Evolutionary conservation across 805 yeast genomes (phyloP), one percentile per base, ranked within the genome.

Genomic region (Komagataella phaffii): DNA sequence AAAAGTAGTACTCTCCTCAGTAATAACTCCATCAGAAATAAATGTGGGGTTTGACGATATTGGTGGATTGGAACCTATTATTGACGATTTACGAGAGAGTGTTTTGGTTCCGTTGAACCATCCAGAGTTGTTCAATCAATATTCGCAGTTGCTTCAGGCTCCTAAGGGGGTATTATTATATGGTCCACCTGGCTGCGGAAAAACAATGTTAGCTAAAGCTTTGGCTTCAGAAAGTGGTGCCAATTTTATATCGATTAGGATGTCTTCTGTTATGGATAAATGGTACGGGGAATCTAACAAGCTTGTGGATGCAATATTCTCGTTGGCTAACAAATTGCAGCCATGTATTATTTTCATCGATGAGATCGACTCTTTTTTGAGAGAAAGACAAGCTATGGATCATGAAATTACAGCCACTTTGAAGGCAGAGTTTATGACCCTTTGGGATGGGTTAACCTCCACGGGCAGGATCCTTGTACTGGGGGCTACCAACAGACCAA

Each of bases 161-260:
- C 99, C 99, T 56, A 82, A 98, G 59, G 99, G 99, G 61, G 99
- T 93, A 36, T 71, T 93, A 59, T 74, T 93, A 55, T 93, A 93
- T 68, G 99, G 99, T n/a, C 98, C 99, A 8, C 99, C 99, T 49
- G 99, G 99, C 66, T 93, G 99, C 1, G 99, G 99, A 62, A 93
- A 93, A 68, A 93, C 99, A 19, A 90, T 93, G 98, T 77, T 93
- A 64, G 99, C 91, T 48, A 93, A 93, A 69, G 99, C 99, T 0
- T 99, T 93, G 49, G 99, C 99, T 10, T 91, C 93, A 69, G 82
- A 90, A 53, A 85, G 98, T 3, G 87, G 96, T 1, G 99, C 99
- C 2, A 77, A 96, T 4, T 93, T 93, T 61, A 93, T 93, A 59
- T 85, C 98, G 66, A 96, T 93, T 36, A 93, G 88, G 60, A 99